Conservation (phyloP, 1,139 yeast genomes). For the Debaryomyces psychrophilus region DNA sequence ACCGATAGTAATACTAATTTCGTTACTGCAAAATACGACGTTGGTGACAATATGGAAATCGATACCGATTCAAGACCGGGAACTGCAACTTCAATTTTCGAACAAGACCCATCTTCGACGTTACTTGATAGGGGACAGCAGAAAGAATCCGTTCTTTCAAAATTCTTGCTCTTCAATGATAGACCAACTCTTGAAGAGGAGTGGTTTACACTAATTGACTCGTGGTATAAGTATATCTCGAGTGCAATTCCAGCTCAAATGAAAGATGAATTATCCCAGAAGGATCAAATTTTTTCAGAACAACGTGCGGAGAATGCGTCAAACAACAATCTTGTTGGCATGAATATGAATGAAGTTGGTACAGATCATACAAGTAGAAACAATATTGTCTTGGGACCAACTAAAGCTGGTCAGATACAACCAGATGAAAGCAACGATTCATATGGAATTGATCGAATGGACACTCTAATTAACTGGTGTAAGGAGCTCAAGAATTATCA, state of each 20-base stretch:
- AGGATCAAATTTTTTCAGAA: slow-evolving; percentile 42
- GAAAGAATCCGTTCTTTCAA: slow-evolving; percentile 9
- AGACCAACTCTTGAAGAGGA: slow-evolving; percentile 21
- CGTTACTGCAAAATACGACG: not conserved
- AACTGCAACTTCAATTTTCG: slow-evolving; percentile 10
- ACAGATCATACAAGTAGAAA: slow-evolving; percentile 1
- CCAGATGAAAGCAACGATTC: slow-evolving; percentile 5
- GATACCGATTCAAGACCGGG: slow-evolving; percentile 16
- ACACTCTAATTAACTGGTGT: slow-evolving; percentile 10
- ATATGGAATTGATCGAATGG: slow-evolving; percentile 1
- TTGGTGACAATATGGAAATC: slow-evolving; percentile 19
- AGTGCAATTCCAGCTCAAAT: slow-evolving; percentile 36
- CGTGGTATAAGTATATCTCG: slow-evolving; percentile 32
- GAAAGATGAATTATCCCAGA: slow-evolving; percentile 37
- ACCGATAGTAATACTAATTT: not conserved
- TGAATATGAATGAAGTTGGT: not conserved
- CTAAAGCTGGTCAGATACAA: not conserved
- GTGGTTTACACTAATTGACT: slow-evolving; percentile 25
- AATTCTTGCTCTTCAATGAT: slow-evolving; percentile 26
- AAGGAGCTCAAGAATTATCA: slow-evolving; percentile 10
- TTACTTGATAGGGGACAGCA: slow-evolving; percentile 4
- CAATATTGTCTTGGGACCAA: not conserved
- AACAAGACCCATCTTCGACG: slow-evolving; percentile 6
- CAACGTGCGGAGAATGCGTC: slow-evolving; percentile 32
- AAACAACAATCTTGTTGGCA: not conserved